phyloP scores from a whole-genome alignment of 2,329 filamentous ascomycete genomes.

The Ophiostoma ulmi region DNA sequence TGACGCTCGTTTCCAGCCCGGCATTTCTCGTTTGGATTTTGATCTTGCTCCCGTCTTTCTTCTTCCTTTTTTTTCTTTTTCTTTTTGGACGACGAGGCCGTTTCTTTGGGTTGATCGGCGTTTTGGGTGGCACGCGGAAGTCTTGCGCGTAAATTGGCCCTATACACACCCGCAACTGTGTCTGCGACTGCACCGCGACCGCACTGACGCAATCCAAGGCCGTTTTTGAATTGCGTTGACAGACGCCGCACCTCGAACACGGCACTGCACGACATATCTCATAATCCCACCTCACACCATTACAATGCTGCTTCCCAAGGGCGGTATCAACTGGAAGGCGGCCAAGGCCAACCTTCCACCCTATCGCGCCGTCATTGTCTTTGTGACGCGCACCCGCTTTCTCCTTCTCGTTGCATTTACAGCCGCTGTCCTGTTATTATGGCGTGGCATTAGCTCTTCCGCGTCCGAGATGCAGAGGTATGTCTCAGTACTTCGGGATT shows the following conservation, averaged over 20 bases:
- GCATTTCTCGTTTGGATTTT: background rate
- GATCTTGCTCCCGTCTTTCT: background rate
- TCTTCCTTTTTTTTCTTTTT: background rate
- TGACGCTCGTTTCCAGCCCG: background rate
- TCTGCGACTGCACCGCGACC: constrained; percentile 7
- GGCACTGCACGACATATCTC: background rate
- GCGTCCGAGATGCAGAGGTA: constrained; percentile 90
- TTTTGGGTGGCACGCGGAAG: constrained; percentile 22
- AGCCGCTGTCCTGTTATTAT: constrained; percentile 73
- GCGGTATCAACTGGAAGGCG: constrained; percentile 87
- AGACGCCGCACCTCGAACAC: background rate
- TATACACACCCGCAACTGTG: constrained; percentile 3
- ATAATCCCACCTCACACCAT: constrained; percentile 25
- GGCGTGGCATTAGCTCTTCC: constrained; percentile 75
- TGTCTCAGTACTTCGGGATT: constrained; percentile 29
- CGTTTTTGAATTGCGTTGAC: background rate
- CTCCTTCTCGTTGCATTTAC: constrained; percentile 66
- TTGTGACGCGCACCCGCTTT: constrained; percentile 72
- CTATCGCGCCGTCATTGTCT: constrained; percentile 62
- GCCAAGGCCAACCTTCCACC: constrained; percentile 74
- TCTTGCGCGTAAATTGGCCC: constrained; percentile 15
- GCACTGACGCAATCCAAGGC: background rate
- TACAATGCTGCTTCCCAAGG: constrained; percentile 84
- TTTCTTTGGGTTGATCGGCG: constrained; percentile 10
- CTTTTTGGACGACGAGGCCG: constrained; percentile 7